A percentile compares a stretch with the other conserved stretches of the same genome.
Evolutionary conservation across 176 grass and related monocot genomes (phyloP).

Genomic region (Cenchrus purpureus): DNA sequence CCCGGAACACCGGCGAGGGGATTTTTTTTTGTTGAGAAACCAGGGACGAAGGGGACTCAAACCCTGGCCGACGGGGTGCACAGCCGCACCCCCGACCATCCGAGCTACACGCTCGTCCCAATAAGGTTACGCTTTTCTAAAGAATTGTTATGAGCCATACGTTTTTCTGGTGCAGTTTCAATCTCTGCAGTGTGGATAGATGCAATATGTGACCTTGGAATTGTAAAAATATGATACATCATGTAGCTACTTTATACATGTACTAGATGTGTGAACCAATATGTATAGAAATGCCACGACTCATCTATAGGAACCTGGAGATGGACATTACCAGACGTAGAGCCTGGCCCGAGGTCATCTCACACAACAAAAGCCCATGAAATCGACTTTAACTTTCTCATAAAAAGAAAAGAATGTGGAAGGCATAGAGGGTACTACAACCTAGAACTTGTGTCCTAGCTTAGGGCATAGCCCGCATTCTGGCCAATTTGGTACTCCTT

Average conservation of each 20-base stretch:
- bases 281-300: background rate
- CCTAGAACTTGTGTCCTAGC: background rate
- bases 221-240: background rate
- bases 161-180: background rate
- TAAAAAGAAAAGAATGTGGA: no score
- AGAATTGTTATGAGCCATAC: no score
- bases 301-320: no score
- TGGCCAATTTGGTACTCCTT: no score
- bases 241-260: background rate
- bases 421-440: background rate
- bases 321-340: background rate
- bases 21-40: no score
- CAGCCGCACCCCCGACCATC: no score
- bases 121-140: background rate
- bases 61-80: no score
- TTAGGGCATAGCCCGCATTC: background rate
- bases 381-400: no score
- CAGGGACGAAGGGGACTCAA: no score
- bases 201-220: background rate
- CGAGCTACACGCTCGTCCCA: no score
- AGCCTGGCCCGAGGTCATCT: background rate
- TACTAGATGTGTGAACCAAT: background rate
- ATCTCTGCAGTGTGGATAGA: background rate
- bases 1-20: no score
- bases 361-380: no score